A percentile compares a stretch with the other conserved stretches of the same genome.
These are phyloP conservation scores for Trichoderma orchidacearum DNA, from an alignment of 495 filamentous ascomycete genomes.

Conservation along the genomic window DNA sequence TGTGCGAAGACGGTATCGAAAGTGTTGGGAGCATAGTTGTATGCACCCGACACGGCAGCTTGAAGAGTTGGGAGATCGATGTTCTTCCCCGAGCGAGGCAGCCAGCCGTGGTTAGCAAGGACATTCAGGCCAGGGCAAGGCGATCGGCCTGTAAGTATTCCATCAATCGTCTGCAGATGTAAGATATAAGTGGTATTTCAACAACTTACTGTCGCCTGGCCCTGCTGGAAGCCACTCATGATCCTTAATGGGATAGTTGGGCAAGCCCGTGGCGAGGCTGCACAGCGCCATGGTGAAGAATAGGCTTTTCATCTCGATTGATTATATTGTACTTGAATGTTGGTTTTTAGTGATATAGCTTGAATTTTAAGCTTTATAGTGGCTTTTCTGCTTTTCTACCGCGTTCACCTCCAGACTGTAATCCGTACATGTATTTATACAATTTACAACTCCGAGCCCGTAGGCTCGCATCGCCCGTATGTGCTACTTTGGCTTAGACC, in stretches of 20 bases:
- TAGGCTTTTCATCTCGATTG: neutral
- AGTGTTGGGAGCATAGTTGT: conserved; percentile 8
- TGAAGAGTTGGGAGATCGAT: conserved; percentile 7
- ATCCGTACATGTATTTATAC: neutral
- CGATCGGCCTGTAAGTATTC: neutral
- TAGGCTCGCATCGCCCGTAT: neutral
- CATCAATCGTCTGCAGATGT: neutral
- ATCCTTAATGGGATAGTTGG: conserved; percentile 3
- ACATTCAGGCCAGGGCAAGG: conserved; percentile 30
- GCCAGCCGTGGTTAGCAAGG: conserved; percentile 29
- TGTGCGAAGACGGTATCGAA: conserved; percentile 13
- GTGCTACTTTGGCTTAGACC: neutral
- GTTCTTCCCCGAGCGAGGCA: conserved; percentile 25
- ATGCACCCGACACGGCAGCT: conserved; percentile 6
- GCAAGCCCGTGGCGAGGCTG: neutral
- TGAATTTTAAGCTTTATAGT: neutral
- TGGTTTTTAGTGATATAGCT: neutral
- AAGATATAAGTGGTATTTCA: neutral
- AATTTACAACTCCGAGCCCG: neutral
- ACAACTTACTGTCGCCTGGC: conserved; percentile 3
- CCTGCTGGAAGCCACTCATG: conserved; percentile 4
- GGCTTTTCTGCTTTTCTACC: neutral
- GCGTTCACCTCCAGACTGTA: neutral
- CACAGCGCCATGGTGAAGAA: conserved; percentile 1
- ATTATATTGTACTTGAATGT: neutral